A percentile compares a stretch with the other conserved stretches of the same genome.
These are phyloP conservation scores for Adansonia grandidieri DNA, from an alignment of 441 rosid species.

Conservation along the genomic window DNA sequence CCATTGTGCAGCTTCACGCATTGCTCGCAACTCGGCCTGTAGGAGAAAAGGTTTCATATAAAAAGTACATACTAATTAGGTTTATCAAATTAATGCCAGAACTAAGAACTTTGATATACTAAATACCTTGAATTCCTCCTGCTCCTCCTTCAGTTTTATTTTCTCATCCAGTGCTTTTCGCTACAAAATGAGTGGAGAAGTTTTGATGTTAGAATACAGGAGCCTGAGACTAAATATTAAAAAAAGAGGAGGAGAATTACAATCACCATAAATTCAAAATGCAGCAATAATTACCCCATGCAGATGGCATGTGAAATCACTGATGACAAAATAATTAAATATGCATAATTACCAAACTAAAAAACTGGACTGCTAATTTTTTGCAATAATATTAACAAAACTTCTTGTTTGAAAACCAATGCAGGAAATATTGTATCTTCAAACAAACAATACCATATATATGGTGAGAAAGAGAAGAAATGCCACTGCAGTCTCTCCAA, in stretches of 20 bases:
- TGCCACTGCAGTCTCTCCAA: neutral
- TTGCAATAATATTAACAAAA: neutral
- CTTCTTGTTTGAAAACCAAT: neutral
- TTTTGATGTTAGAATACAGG: conserved; percentile 12
- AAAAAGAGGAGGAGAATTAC: neutral
- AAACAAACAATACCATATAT: neutral
- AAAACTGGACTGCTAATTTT: neutral
- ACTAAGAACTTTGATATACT: conserved; percentile 21
- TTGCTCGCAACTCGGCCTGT: conserved; percentile 78
- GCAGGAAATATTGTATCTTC: neutral
- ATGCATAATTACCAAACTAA: neutral
- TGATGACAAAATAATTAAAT: neutral
- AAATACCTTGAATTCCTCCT: conserved; percentile 82
- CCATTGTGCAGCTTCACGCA: conserved; percentile 97
- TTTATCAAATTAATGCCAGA: conserved; percentile 17
- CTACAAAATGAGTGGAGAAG: conserved; percentile 45
- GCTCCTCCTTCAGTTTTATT: conserved; percentile 85
- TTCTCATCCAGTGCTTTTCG: conserved; percentile 85
- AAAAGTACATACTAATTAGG: conserved; percentile 14
- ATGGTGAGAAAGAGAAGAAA: neutral
- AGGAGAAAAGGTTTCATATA: conserved; percentile 19
- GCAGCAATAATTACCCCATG: neutral
- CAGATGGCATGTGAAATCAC: conserved; percentile 10
- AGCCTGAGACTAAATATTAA: conserved; percentile 10
- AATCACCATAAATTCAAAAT: neutral